These are phyloP conservation scores for Fraxinus quadrangulata DNA, from an alignment of 257 asterid species.

Conservation along the genomic window DNA sequence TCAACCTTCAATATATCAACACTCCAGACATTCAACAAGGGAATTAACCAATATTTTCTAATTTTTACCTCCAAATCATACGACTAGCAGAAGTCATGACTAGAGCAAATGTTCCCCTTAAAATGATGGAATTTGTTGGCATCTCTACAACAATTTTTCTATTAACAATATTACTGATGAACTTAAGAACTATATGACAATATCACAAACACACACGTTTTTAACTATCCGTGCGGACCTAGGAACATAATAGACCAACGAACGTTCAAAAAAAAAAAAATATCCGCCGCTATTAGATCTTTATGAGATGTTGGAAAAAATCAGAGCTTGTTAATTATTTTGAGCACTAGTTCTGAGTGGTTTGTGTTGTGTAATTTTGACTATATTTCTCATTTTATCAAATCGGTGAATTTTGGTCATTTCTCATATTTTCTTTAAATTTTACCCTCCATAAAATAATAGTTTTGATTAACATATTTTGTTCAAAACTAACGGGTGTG, in stretches of 20 bases:
- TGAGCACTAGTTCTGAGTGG: no score
- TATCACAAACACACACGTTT: slow-evolving; percentile 69
- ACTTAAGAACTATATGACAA: slow-evolving; percentile 62
- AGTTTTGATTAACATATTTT: no score
- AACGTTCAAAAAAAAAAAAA: no score
- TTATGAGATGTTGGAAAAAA: no score
- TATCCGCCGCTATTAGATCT: no score
- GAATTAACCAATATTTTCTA: not conserved
- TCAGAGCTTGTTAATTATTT: no score
- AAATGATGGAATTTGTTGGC: slow-evolving; percentile 70
- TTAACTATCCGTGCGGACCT: slow-evolving; percentile 56
- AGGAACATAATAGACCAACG: slow-evolving; percentile 34
- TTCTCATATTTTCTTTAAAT: no score
- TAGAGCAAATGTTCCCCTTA: slow-evolving; percentile 59
- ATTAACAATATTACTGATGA: slow-evolving; percentile 41
- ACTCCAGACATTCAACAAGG: not conserved
- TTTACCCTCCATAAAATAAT: no score
- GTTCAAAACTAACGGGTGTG: no score
- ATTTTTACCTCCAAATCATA: not conserved
- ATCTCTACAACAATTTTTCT: slow-evolving; percentile 66
- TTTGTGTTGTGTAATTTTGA: no score
- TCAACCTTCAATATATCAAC: not conserved
- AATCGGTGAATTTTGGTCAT: no score
- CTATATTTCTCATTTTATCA: no score
- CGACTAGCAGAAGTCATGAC: slow-evolving; percentile 60